A percentile compares a stretch with the other conserved stretches of the same genome.
These are phyloP conservation scores for Ophiostoma triangulosporum DNA, from an alignment of 2,329 filamentous ascomycete genomes.

Conservation along the genomic window DNA sequence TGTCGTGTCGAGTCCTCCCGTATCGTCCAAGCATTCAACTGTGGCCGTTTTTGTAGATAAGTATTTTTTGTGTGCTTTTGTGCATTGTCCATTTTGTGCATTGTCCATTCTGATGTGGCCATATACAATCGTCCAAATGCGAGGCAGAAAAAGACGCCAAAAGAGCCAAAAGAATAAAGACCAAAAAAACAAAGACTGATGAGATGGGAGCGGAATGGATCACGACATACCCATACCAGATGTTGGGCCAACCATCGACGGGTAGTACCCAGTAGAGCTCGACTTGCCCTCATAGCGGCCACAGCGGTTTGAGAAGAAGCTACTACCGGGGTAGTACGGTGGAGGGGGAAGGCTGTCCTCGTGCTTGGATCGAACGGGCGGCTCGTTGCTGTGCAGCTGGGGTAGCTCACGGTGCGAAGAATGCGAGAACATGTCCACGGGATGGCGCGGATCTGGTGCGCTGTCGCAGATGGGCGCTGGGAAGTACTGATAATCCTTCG, in stretches of 20 bases:
- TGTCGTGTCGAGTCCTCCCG: neutral
- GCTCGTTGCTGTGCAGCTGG: constrained; percentile 17
- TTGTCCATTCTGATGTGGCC: neutral
- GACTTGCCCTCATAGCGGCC: constrained; percentile 40
- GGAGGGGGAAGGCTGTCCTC: constrained; percentile 27
- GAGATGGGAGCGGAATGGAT: neutral
- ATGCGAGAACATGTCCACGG: constrained; percentile 36
- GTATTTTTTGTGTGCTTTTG: neutral
- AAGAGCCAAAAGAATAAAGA: neutral
- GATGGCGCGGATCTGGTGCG: constrained; percentile 28
- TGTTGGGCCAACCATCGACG: constrained; percentile 31
- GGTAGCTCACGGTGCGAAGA: constrained; percentile 19
- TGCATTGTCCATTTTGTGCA: neutral
- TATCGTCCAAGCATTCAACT: neutral
- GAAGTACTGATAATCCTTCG: constrained; percentile 43
- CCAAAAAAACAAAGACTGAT: neutral
- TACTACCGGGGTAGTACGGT: constrained; percentile 29
- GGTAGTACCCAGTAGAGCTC: constrained; percentile 39
- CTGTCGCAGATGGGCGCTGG: constrained; percentile 36
- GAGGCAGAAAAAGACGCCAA: neutral
- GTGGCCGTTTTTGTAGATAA: neutral
- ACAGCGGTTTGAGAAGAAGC: constrained; percentile 28
- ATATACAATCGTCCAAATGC: neutral
- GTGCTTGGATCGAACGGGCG: constrained; percentile 32
- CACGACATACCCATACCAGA: constrained; percentile 33